A percentile compares a stretch with the other conserved stretches of the same genome.
These are phyloP conservation scores for Septoria linicola DNA, from an alignment of 2,329 filamentous ascomycete genomes.

Conservation along the genomic window DNA sequence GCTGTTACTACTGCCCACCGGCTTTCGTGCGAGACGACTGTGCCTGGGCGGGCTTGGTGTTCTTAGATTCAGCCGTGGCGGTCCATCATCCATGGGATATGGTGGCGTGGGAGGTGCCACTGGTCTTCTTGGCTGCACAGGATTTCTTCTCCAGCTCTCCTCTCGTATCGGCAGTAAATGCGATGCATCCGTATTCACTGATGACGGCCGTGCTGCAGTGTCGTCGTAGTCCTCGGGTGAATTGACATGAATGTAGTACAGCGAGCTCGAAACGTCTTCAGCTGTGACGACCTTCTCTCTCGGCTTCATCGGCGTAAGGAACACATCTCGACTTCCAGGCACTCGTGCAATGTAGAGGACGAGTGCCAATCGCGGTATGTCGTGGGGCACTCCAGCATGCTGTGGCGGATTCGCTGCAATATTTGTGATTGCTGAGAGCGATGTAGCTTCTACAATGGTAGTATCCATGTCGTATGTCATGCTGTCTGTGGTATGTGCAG, in stretches of 20 bases:
- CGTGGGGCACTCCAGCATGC: constrained; percentile 75
- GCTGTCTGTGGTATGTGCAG: constrained; percentile 6
- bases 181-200: constrained; percentile 27
- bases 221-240: constrained; percentile 55
- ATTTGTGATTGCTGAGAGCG: constrained; percentile 73
- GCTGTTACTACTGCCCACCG: constrained; percentile 16
- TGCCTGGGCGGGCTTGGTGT: constrained; percentile 16
- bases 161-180: constrained; percentile 22
- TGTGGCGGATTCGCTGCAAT: constrained; percentile 84
- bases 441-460: constrained; percentile 70
- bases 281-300: constrained; percentile 83
- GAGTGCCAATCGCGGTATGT: constrained; percentile 67
- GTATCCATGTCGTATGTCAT: constrained; percentile 32
- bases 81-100: constrained; percentile 22
- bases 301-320: constrained; percentile 87
- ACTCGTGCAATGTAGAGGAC: constrained; percentile 91
- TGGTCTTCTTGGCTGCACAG: constrained; percentile 23
- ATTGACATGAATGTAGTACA: constrained; percentile 88
- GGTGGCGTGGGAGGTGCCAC: constrained; percentile 23
- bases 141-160: constrained; percentile 22
- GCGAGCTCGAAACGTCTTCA: constrained; percentile 79
- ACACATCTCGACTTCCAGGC: constrained; percentile 87
- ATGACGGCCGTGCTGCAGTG: constrained; percentile 30
- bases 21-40: constrained; percentile 29
- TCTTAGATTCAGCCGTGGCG: constrained; percentile 5